These are phyloP conservation scores for Claviceps sp. DNA, from an alignment of 2,329 filamentous ascomycete species.

Conservation along the genomic window DNA sequence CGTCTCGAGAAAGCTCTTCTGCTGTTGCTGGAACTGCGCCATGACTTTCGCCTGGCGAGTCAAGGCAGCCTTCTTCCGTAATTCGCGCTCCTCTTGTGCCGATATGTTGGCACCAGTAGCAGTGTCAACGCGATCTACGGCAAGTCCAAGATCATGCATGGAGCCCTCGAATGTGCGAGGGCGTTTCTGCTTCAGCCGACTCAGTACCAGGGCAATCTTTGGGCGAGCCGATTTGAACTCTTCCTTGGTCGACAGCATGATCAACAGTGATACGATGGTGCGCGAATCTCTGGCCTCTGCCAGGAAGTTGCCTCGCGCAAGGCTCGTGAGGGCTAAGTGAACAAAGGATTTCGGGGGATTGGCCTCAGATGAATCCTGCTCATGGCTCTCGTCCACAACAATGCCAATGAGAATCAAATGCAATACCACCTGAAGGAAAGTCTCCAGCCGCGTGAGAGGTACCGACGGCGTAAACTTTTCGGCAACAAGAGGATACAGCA, in stretches of 20 bases:
- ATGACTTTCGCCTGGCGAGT: constrained; percentile 88
- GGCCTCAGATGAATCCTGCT: constrained; percentile 34
- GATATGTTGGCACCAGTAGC: constrained; percentile 62
- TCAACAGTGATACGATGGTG: constrained; percentile 51
- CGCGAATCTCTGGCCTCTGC: constrained; percentile 40
- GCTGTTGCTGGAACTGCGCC: constrained; percentile 96
- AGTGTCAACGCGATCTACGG: constrained; percentile 68
- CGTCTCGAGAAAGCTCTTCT: constrained; percentile 84
- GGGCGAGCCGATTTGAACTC: constrained; percentile 72
- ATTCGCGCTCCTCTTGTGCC: constrained; percentile 60
- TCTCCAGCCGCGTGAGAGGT: constrained; percentile 71
- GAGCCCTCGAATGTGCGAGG: constrained; percentile 59
- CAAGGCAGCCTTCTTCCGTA: constrained; percentile 80
- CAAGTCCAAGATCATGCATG: constrained; percentile 49
- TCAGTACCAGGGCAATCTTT: constrained; percentile 73
- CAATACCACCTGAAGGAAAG: constrained; percentile 80
- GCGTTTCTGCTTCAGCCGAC: constrained; percentile 71
- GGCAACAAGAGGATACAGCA: constrained; percentile 66
- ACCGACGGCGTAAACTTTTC: constrained; percentile 58
- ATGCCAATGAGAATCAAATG: constrained; percentile 80
- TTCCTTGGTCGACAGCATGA: constrained; percentile 50
- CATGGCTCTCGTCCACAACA: constrained; percentile 59
- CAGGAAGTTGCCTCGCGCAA: constrained; percentile 49
- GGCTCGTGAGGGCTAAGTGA: constrained; percentile 51
- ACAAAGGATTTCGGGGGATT: constrained; percentile 54